Percentiles rank a stretch among this genome's conserved stretches.
These are phyloP conservation scores for Juglanconis sp. DNA, from an alignment of 2,329 filamentous ascomycete species.

Conservation along the genomic window DNA sequence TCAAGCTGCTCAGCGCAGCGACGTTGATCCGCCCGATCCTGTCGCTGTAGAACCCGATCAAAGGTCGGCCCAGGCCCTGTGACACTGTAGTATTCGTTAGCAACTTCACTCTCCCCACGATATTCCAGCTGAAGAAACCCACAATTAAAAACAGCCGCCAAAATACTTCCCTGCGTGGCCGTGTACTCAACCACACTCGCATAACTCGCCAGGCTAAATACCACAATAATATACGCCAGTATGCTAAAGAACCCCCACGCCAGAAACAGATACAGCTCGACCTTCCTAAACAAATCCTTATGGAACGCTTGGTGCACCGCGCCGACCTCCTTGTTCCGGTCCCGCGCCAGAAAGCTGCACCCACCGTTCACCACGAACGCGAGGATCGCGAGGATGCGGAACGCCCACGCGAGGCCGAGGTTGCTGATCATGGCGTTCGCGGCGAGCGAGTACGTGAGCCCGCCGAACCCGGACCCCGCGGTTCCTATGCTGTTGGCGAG, in stretches of 20 bases:
- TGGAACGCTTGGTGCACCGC: conserved; percentile 67
- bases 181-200: conserved; percentile 64
- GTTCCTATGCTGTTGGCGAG: conserved; percentile 68
- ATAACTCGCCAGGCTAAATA: conserved; percentile 75
- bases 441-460: conserved; percentile 65
- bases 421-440: conserved; percentile 65
- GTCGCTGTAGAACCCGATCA: conserved; percentile 72
- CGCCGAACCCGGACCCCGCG: conserved; percentile 72
- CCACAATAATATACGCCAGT: conserved; percentile 71
- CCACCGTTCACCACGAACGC: conserved; percentile 61
- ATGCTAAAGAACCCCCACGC: conserved; percentile 69
- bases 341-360: conserved; percentile 62
- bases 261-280: conserved; percentile 63
- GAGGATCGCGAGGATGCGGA: conserved; percentile 62
- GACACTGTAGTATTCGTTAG: conserved; percentile 35
- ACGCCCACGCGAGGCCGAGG: conserved; percentile 64
- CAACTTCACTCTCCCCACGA: neutral
- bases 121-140: conserved; percentile 26
- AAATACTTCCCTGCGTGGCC: conserved; percentile 64
- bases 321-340: conserved; percentile 70
- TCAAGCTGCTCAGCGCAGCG: conserved; percentile 60
- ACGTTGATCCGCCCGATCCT: conserved; percentile 70
- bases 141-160: conserved; percentile 71
- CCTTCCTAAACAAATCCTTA: conserved; percentile 54
- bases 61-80: conserved; percentile 65